phyloP scores from a whole-genome alignment of 23 red algal species.

The Gracilaria domingensis region DNA sequence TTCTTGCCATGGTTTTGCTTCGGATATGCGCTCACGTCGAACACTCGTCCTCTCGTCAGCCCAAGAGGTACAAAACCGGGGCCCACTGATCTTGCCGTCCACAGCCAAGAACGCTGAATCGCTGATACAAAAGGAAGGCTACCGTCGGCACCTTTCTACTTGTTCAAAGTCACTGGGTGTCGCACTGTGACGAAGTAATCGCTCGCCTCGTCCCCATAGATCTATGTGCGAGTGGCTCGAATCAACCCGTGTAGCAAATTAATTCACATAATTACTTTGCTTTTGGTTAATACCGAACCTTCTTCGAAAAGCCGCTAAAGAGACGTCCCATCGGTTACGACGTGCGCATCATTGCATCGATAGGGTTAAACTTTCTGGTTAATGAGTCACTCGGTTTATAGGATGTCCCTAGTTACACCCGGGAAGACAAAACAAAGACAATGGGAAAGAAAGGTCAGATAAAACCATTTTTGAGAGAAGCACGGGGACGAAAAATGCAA shows the following conservation, averaged over 20 bases:
- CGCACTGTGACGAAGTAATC: no score
- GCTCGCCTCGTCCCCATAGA: no score
- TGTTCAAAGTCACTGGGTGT: no score
- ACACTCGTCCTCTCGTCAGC: not conserved
- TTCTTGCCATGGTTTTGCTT: not conserved
- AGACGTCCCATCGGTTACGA: not conserved
- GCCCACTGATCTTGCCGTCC: not conserved
- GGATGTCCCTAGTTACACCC: slow-evolving; percentile 21
- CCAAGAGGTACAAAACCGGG: not conserved
- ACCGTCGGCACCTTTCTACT: no score
- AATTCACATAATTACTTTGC: slow-evolving; percentile 3
- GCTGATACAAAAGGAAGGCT: no score
- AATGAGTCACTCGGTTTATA: slow-evolving; percentile 38
- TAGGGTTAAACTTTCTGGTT: not conserved
- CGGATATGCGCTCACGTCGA: not conserved
- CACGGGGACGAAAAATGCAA: not conserved
- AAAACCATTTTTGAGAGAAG: not conserved
- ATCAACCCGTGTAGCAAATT: no score
- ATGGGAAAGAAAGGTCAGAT: not conserved
- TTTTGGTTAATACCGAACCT: not conserved
- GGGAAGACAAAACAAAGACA: not conserved
- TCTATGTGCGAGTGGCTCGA: no score
- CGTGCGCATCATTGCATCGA: not conserved
- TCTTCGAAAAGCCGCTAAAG: no score
- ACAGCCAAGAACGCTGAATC: no score